Evolutionary conservation across 805 yeast genomes (phyloP).

Genomic region (Lipomyces chichibuensis): DNA sequence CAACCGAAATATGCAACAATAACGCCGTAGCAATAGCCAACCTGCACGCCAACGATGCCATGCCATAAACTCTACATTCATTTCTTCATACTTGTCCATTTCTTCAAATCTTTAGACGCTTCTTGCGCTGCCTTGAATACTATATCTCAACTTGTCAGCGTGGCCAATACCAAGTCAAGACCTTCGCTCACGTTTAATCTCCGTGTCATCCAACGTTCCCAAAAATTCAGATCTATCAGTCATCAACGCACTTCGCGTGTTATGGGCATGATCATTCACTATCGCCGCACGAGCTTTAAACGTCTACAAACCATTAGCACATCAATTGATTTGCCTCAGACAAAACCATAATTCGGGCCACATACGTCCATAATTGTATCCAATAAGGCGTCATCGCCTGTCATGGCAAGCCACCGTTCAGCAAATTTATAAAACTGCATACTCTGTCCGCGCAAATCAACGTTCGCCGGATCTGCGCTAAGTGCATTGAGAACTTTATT

Average conservation of each 20-base stretch:
- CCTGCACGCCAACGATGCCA: not conserved
- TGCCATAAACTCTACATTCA: not conserved
- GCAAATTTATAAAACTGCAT: constrained; percentile 72
- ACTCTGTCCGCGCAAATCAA: constrained; percentile 68
- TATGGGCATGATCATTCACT: constrained; percentile 70
- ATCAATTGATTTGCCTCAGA: constrained; percentile 5
- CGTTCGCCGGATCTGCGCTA: constrained; percentile 64
- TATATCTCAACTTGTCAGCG: constrained; percentile 1
- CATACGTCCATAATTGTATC: constrained; percentile 47
- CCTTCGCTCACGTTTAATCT: constrained; percentile 49
- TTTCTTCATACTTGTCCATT: constrained; percentile 29
- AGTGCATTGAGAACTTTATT: constrained; percentile 76
- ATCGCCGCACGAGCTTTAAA: constrained; percentile 67
- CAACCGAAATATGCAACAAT: constrained; percentile 7
- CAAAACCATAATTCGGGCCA: not conserved
- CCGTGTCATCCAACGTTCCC: constrained; percentile 74
- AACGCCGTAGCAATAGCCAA: not conserved
- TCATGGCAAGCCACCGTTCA: constrained; percentile 76
- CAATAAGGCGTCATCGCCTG: constrained; percentile 65
- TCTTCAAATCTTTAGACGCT: constrained; percentile 28
- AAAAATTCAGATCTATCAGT: constrained; percentile 60
- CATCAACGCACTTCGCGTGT: constrained; percentile 46
- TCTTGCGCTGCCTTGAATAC: constrained; percentile 32
- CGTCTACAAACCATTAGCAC: constrained; percentile 43
- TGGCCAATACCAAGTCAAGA: not conserved